These are phyloP conservation scores for Fusarium sp. DNA, from an alignment of 2,329 filamentous ascomycete species.

Conservation along the genomic window DNA sequence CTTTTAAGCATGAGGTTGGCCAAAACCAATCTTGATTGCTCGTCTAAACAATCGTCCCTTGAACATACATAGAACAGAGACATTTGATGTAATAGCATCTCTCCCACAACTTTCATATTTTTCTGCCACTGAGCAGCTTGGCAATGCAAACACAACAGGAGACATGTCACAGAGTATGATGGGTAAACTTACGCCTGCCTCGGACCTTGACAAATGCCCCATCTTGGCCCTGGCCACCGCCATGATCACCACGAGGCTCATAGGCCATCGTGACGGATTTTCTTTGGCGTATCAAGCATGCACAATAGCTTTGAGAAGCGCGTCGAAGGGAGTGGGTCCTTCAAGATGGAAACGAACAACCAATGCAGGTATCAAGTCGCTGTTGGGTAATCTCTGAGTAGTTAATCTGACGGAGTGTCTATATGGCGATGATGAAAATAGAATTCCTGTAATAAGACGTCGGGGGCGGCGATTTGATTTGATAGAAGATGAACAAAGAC, in stretches of 20 bases:
- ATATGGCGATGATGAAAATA: background rate
- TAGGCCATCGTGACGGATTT: conserved; percentile 56
- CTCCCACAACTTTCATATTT: background rate
- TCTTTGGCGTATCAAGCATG: conserved; percentile 36
- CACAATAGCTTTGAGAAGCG: conserved; percentile 30
- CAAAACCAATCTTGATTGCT: background rate
- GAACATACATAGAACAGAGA: background rate
- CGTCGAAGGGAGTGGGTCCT: conserved; percentile 30
- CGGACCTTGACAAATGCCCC: conserved; percentile 58
- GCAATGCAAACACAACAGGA: background rate
- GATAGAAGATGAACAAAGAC: conserved; percentile 22
- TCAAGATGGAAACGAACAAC: conserved; percentile 1
- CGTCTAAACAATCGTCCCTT: background rate
- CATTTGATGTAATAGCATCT: background rate
- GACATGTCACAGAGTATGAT: background rate
- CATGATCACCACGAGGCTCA: conserved; percentile 60
- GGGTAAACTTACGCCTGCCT: conserved; percentile 58
- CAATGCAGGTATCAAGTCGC: background rate
- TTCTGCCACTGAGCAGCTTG: conserved; percentile 21
- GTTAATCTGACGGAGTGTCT: background rate
- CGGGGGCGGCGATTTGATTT: background rate
- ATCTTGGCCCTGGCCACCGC: conserved; percentile 53
- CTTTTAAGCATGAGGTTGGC: background rate
- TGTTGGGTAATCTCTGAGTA: background rate
- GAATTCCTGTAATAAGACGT: background rate